phyloP scores from a whole-genome alignment of 257 asterid genomes.

The Voacanga thouarsii region DNA sequence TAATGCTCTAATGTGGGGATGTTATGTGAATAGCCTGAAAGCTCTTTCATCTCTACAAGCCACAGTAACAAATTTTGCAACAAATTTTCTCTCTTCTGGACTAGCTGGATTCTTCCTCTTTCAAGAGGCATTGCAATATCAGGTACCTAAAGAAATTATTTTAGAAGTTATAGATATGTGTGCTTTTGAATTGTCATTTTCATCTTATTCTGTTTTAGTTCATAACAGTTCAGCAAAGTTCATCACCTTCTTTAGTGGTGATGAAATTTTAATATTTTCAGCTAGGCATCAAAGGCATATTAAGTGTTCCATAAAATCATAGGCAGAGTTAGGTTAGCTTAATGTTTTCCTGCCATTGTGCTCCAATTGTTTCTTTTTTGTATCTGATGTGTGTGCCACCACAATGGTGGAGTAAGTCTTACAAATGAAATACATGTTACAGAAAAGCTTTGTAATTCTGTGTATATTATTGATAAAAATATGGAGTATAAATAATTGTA shows the following conservation, averaged over 20 bases:
- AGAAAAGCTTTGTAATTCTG: too few species aligned
- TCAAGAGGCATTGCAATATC: slow-evolving; percentile 53
- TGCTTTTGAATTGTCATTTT: neutral
- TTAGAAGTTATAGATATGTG: neutral
- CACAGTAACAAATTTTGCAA: slow-evolving; percentile 82
- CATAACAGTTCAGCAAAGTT: neutral
- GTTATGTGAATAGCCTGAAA: slow-evolving; percentile 84
- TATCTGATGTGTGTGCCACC: neutral
- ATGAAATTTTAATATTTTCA: neutral
- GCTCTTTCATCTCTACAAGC: slow-evolving; percentile 90
- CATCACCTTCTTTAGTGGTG: neutral
- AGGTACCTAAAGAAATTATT: slow-evolving; percentile 36
- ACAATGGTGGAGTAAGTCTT: neutral
- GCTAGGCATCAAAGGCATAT: neutral
- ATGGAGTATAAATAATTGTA: too few species aligned
- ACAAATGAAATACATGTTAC: neutral
- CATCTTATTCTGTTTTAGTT: neutral
- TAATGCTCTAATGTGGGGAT: slow-evolving; percentile 93
- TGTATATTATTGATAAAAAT: too few species aligned
- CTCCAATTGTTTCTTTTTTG: neutral
- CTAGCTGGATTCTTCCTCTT: slow-evolving; percentile 82
- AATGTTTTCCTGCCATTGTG: neutral
- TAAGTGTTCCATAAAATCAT: neutral
- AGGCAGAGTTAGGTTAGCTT: too few species aligned
- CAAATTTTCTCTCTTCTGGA: slow-evolving; percentile 82